phyloP scores from a whole-genome alignment of 225 moss, liverwort and hornwort species.

The Physcomitrellopsis africana region DNA sequence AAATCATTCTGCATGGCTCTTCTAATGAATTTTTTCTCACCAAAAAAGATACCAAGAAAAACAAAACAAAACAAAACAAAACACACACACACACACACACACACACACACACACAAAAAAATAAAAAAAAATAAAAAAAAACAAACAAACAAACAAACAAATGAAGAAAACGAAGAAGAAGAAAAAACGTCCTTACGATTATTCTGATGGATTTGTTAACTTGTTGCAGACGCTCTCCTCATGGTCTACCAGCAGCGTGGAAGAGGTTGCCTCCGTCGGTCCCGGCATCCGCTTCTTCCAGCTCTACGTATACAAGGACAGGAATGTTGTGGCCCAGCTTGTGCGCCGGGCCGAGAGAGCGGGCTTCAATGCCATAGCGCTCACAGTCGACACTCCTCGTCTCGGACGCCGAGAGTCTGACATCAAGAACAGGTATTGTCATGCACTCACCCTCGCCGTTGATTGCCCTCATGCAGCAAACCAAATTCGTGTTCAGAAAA shows the following conservation, averaged over 20 bases:
- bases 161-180: no score
- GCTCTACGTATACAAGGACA: conserved; percentile 76
- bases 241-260: conserved; percentile 77
- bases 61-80: no score
- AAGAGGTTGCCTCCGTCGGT: conserved; percentile 66
- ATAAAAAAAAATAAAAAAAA: no score
- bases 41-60: no score
- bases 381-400: conserved; percentile 77
- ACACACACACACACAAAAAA: no score
- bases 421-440: conserved; percentile 72
- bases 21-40: no score
- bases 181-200: no score
- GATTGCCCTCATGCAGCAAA: background rate
- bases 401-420: conserved; percentile 76
- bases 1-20: no score
- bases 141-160: no score
- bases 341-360: conserved; percentile 77
- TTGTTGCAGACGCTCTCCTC: conserved; percentile 60
- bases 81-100: no score
- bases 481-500: background rate
- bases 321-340: conserved; percentile 64
- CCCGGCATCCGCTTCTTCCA: conserved; percentile 74
- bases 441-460: background rate
- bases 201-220: no score
- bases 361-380: conserved; percentile 78